Evolutionary conservation across 2,329 filamentous ascomycete species (phyloP).

Genomic region (Cordyceps cicadae): DNA sequence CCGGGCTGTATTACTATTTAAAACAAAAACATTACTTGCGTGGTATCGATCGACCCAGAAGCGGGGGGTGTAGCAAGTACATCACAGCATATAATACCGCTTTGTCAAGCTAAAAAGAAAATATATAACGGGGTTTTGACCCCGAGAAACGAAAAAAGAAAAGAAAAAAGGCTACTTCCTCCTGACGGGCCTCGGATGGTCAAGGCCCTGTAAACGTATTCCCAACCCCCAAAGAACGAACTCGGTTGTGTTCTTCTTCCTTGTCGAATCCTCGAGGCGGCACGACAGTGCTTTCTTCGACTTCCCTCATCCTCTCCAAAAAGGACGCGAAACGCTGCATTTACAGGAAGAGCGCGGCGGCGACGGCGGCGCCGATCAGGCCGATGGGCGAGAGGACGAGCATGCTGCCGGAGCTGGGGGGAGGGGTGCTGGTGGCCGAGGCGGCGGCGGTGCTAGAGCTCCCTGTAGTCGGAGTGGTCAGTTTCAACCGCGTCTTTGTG

Average conservation of each 20-base stretch:
- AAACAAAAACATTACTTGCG: not conserved
- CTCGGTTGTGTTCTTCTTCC: too few species aligned
- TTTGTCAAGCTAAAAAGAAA: not conserved
- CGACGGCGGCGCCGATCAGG: constrained; percentile 3
- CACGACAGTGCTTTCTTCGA: too few species aligned
- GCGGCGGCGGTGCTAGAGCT: not conserved
- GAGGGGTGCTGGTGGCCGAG: not conserved
- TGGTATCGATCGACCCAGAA: not conserved
- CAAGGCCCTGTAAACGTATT: not conserved
- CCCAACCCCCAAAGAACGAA: not conserved
- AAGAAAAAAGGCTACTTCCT: not conserved
- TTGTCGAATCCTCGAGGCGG: not conserved
- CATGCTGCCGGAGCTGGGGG: constrained; percentile 3
- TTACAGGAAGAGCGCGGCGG: constrained; percentile 6
- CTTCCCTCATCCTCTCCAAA: not conserved
- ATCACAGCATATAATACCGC: not conserved
- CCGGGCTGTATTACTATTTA: not conserved
- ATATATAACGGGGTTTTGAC: not conserved
- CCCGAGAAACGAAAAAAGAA: not conserved
- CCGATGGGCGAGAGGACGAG: constrained; percentile 3
- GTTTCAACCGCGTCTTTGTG: not conserved
- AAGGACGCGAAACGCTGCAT: not conserved
- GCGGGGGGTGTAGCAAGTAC: not conserved
- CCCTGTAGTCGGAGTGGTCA: not conserved
- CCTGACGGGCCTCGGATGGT: not conserved